Base-by-base conservation (phyloP, 106 monocot species). In the Dioscorea dumetorum region DNA sequence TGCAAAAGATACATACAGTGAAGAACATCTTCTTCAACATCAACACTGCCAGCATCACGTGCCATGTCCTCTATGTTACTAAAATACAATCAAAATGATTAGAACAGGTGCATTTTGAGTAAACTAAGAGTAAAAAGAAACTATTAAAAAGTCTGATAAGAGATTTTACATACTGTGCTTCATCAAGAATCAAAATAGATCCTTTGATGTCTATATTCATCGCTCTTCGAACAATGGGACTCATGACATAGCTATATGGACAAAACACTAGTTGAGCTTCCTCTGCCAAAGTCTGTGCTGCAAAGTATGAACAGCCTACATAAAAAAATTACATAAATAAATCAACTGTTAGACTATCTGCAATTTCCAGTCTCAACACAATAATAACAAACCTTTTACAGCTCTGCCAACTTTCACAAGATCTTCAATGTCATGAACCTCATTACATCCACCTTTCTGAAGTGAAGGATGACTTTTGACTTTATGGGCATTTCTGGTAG, bases 51-150 rank as follows among this genome's bases (percentile, higher is more conserved):
- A 71, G 81, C 84, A 48, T 99, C 93, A 66, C 93, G 84, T 71
- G 99, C 90, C 77, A 90, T 85, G 66, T 93, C 99, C 74, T 99
- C 99, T 67, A 99, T 87, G 66, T 99, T 93, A 76, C 99, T 99
- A 53, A 20, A 67, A 22, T 5, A 63, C 52, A 72, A 72, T 12
- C 48, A 68, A 58, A 48, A 57, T 9, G 62, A 57, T 16, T 19
- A 67, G 66, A 41, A 41, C 10, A 41, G 41, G 41, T 41, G 1
- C 41, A 41, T 41, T 41, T 41, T 41, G 41, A 41, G 41, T 1
- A 41, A 41, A 41, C 10, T 10, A 41, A 0, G 41, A 8, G 41
- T 8, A 41, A 1, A 41, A 6, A 41, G 6, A 41, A 41, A 41
- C 2, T 41, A 41, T 6, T 41, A 41, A 41, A 41, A 28, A 41